A percentile compares a stretch with the other conserved stretches of the same genome.
These are phyloP conservation scores for Cladosporium sp. DNA, from an alignment of 2,329 filamentous ascomycete genomes.

Conservation along the genomic window DNA sequence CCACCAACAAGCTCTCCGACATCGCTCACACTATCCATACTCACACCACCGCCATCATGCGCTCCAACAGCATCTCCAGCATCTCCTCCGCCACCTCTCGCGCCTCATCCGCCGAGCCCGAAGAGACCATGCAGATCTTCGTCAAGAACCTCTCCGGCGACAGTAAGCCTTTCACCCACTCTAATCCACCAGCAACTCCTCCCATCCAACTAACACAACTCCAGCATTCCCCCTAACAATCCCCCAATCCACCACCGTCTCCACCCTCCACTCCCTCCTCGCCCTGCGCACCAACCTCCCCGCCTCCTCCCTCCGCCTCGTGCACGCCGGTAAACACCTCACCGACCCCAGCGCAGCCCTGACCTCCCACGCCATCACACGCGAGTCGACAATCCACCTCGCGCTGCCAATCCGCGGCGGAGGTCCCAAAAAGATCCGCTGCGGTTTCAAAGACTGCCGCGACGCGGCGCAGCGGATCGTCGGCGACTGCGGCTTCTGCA, in stretches of 20 bases:
- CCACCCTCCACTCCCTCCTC: slow-evolving; percentile 53
- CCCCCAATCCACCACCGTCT: slow-evolving; percentile 50
- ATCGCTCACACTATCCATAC: neutral
- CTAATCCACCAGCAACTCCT: too few relatives aligned
- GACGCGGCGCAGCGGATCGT: slow-evolving; percentile 87
- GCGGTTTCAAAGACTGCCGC: slow-evolving; percentile 85
- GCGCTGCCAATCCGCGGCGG: slow-evolving; percentile 54
- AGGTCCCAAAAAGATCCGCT: slow-evolving; percentile 74
- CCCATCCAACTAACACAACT: slow-evolving; percentile 18
- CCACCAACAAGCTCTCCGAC: too few relatives aligned
- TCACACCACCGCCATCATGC: slow-evolving; percentile 30
- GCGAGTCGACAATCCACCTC: slow-evolving; percentile 51
- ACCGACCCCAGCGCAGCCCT: slow-evolving; percentile 40
- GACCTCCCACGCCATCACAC: slow-evolving; percentile 44
- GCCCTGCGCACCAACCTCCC: slow-evolving; percentile 54
- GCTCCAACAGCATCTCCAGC: slow-evolving; percentile 41
- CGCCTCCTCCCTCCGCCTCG: slow-evolving; percentile 49
- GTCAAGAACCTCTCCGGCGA: slow-evolving; percentile 56
- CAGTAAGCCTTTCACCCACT: too few relatives aligned
- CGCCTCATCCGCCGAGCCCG: slow-evolving; percentile 39
- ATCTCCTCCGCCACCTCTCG: slow-evolving; percentile 36
- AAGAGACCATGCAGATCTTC: slow-evolving; percentile 58
- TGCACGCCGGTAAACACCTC: slow-evolving; percentile 56
- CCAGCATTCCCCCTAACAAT: slow-evolving; percentile 55
- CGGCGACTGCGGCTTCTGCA: slow-evolving; percentile 93